Evolutionary conservation across 2,329 filamentous ascomycete genomes (phyloP), one percentile per base, ranked within the genome.

Genomic region (Bipolaris oryzae): DNA sequence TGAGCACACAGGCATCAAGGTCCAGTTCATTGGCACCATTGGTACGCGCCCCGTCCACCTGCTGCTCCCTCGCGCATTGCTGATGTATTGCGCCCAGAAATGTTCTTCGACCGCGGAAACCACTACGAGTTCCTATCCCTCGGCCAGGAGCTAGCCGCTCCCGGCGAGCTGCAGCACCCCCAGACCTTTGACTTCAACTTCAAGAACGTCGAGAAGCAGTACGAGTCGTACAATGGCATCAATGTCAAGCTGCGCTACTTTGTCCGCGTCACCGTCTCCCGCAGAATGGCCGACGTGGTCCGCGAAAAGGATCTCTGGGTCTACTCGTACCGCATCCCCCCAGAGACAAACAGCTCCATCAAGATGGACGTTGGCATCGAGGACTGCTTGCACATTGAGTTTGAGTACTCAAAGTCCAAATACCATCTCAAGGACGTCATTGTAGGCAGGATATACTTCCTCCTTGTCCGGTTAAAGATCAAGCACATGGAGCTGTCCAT

Each of bases 351-450:
- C 83, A 93, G 88, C 79, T 92, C 91, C 67, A 99, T 99, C 83
- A 99, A 99, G 85, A 99, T 99, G 95, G 95, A 99, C 76, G 95
- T 99, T 57, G 95, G 95, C 55, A 99, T 99, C 74, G 95, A 99
- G 80, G 96, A 99, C 81, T 99, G 95, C 77, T 82, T 99, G 68
- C 95, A 99, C 80, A 99, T 99, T 67, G 95, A 99, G 78, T 99
- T 99, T 70, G 95, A 99, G 79, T 99, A 99, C 81, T 96, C 91
- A 79, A 99, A 99, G 84, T 95, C 89, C 77, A 98, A 98, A 80
- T 99, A 99, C 79, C 95, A 99, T 73, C 86, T 99, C 57, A 99
- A 99, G 80, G 95, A 99, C 77, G 95, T 99, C 63, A 99, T 99
- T 67, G 95, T 99, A 53, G 95, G 95, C 56, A 86, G 96, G 67